Base-by-base conservation (phyloP, 345 rosid genomes). In the Raphanus sativus region DNA sequence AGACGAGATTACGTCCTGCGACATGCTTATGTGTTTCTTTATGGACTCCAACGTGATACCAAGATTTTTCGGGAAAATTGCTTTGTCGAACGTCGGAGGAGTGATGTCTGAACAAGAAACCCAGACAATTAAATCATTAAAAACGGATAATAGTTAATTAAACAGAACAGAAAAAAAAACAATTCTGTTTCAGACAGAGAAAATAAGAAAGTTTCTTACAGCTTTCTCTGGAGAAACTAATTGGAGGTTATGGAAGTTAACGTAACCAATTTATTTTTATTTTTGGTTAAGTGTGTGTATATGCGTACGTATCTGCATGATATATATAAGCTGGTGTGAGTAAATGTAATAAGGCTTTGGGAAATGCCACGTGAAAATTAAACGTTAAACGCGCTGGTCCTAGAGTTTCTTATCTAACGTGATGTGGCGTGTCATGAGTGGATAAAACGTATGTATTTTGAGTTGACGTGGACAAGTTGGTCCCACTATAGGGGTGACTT, bases 1-100 rank as follows among this genome's bases (percentile, higher is more conserved):
- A 62, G 82, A 68, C 40, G 82, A 79, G 62, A 79, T 69, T 2
- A 79, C 78, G 32, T 79, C 82, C 56, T 79, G 82, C 66, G 78
- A 79, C 78, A 79, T 74, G 71, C 62, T 69, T 54, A 36, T 42
- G 8, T 50, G 10, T 67, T 59, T 72, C 26, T 26, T 28, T 67
- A 5, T 6, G 2, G 12, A 4, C 73, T 73, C 65, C 70, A 78
- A 73, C n/a, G 58, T 67, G 60, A 52, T 8, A 2, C 58, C 52
- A 32, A 45, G 6, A n/a, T 16, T 62, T 62, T 54, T 70, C 4
- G 29, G 64, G 58, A 72, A 67, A 26, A 33, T 38, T 32, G 55
- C 52, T 73, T 63, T 64, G 52, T 63, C 52, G 62, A 73, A 73
- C 73, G 74, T 73, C 50, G 58, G 30, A 65, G 29, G 65, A 67